These are phyloP conservation scores for Ophiosphaerella herpotricha DNA, from an alignment of 2,329 filamentous ascomycete species.

Conservation along the genomic window DNA sequence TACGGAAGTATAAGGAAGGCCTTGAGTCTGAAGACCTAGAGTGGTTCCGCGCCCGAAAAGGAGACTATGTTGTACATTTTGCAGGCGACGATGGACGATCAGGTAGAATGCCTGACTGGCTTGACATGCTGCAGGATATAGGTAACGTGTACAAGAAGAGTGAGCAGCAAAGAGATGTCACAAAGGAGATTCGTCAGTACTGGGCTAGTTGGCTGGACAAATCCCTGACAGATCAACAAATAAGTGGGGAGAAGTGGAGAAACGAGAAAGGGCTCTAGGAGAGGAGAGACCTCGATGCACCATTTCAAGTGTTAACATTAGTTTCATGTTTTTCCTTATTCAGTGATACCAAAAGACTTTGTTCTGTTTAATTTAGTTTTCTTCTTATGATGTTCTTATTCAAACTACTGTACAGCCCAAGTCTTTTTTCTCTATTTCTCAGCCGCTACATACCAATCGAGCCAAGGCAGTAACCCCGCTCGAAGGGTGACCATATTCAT, in stretches of 20 bases:
- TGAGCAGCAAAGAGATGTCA: slow-evolving; percentile 25
- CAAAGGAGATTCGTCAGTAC: slow-evolving; percentile 31
- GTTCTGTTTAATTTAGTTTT: not conserved
- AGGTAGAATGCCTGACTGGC: slow-evolving; percentile 46
- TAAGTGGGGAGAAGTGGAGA: slow-evolving; percentile 7
- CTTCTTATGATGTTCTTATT: no score
- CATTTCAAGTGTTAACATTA: not conserved
- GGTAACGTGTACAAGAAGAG: slow-evolving; percentile 29
- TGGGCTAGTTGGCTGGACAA: slow-evolving; percentile 7
- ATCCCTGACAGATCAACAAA: slow-evolving; percentile 8
- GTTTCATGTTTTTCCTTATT: not conserved
- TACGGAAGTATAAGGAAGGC: slow-evolving; percentile 27
- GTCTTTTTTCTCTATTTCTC: no score
- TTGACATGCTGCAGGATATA: slow-evolving; percentile 15
- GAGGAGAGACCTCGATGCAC: not conserved
- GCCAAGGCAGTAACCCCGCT: no score
- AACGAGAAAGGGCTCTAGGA: not conserved
- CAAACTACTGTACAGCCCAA: no score
- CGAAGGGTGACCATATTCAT: no score
- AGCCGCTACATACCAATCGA: no score
- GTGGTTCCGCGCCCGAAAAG: slow-evolving; percentile 44
- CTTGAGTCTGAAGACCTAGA: slow-evolving; percentile 45
- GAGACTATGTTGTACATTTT: slow-evolving; percentile 51
- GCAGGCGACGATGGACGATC: slow-evolving; percentile 44
- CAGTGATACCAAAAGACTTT: slow-evolving; percentile 4